Evolutionary conservation across 345 rosid genomes (phyloP), one percentile per base, ranked within the genome.

Genomic region (Mangifera indica): DNA sequence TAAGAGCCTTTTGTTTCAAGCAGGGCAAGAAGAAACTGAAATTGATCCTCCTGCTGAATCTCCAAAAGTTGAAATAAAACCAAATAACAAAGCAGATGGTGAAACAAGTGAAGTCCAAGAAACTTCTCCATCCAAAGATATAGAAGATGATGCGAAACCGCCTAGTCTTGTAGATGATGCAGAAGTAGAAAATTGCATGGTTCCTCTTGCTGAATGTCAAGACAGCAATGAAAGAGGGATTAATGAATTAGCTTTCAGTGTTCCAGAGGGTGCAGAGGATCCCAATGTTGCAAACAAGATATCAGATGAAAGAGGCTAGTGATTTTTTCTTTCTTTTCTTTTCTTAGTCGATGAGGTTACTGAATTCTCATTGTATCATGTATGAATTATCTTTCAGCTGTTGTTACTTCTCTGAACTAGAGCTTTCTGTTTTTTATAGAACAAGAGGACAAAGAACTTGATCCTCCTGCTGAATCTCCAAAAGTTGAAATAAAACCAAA

Each of bases 141-240:
- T 11, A 49, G 18, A 13, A 49, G 53, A 49, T 49, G 18, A 49
- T 14, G 53, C 3, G 53, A 13, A 49, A 49, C 53, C 18, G 3
- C 6, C 77, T 66, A 68, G 24, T 46, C 49, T 11, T 49, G 24
- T 46, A 62, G 55, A 69, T 46, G 77, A 52, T 20, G 59, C 48
- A 22, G 42, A 66, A 40, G 69, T 44, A 60, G 79, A 63, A 63
- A 78, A 79, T 74, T 69, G 61, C 57, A 56, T 24, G 14, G 65
- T 71, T 77, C 49, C 74, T 34, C 25, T 42, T 1, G 60, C 42
- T 66, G 76, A 75, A 64, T 59, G 10, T 66, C 26, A 45, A 22
- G 70, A 76, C 57, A 53, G 25, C 32, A 49, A 40, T 37, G 69
- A 67, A 44, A 72, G 75, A 29, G 76, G 54, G 15, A 45, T 48